Evolutionary conservation across 139 green algal species (phyloP), one percentile per base, ranked within the genome.

Genomic region (Pycnococcus provasolii): DNA sequence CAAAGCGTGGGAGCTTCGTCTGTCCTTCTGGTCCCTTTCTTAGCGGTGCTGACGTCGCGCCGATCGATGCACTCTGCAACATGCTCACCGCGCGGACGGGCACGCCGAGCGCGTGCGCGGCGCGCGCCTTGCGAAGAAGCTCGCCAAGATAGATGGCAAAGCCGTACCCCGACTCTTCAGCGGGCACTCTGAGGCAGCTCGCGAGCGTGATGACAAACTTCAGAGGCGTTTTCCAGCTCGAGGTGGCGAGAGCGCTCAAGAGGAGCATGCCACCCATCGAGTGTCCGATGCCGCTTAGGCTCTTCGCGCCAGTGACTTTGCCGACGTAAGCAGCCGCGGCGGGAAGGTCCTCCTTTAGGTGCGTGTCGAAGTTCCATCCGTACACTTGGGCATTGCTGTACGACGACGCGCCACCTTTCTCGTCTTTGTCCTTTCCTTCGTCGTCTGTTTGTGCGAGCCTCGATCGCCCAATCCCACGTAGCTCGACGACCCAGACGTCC

Each of bases 221-320:
- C 13, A 26, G 6, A 4, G 15, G 5, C 53, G 13, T 15, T n/a
- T n/a, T 60, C 53, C 6, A 15, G 6, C 7, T 37, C 48, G 40
- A 39, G 26, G 15, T 48, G 1, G 62, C 62, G 3, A 50, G 48
- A 8, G 60, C 1, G 5, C 45, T 26, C 45, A 8, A 37, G 4
- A 59, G 8, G 4, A 68, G 47, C 62, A 68, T 68, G n/a, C 62
- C 62, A 2, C 62, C 62, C 62, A 68, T 68, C 3, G 62, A 68
- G 48, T 68, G 62, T 8, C 62, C 62, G 3, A 68, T 37, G 2
- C 26, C 48, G 26, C 39, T 50, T 4, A 60, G 43, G 37, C 39
- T n/a, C 41, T 50, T 50, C 11, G 42, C 40, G 13, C 13, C 39
- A 1, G 43, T 65, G 1, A 60, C 3, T 5, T 13, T 9, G 5